phyloP scores from a whole-genome alignment of 1,139 yeast genomes.

The Diutina neorugosa region DNA sequence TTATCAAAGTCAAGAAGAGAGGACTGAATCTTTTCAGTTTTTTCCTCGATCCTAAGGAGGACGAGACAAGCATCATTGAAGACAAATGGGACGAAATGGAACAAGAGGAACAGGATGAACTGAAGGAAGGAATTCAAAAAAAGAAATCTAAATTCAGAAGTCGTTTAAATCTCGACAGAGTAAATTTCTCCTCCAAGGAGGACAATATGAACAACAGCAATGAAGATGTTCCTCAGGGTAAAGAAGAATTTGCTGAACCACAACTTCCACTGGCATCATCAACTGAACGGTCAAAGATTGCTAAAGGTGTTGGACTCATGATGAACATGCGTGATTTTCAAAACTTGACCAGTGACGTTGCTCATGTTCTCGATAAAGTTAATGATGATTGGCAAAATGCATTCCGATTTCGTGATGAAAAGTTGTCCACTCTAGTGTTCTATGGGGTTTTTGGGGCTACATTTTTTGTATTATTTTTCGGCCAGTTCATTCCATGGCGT shows the following conservation, averaged over 20 bases:
- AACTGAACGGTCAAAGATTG: neutral
- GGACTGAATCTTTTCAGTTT: conserved; percentile 47
- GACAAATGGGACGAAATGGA: conserved; percentile 12
- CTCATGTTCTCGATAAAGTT: conserved; percentile 36
- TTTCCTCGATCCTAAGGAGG: conserved; percentile 31
- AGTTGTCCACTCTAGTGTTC: conserved; percentile 46
- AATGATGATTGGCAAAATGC: conserved; percentile 50
- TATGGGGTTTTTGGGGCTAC: conserved; percentile 24
- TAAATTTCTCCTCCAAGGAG: neutral
- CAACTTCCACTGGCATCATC: neutral
- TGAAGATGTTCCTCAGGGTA: neutral
- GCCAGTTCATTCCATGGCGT: conserved; percentile 40
- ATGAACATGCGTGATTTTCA: conserved; percentile 53
- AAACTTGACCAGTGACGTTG: conserved; percentile 45
- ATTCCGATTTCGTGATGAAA: conserved; percentile 66
- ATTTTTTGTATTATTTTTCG: conserved; percentile 32
- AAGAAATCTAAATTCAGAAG: neutral
- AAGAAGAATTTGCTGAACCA: neutral
- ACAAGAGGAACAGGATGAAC: conserved; percentile 6
- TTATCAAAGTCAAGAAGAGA: conserved; percentile 32
- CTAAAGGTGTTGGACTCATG: conserved; percentile 15
- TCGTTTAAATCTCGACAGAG: neutral
- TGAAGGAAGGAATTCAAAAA: neutral
- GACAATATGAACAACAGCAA: neutral
- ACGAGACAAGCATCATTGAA: conserved; percentile 12